These are phyloP conservation scores for Hanseniaspora nectarophila DNA, from an alignment of 805 yeast species.

Conservation along the genomic window DNA sequence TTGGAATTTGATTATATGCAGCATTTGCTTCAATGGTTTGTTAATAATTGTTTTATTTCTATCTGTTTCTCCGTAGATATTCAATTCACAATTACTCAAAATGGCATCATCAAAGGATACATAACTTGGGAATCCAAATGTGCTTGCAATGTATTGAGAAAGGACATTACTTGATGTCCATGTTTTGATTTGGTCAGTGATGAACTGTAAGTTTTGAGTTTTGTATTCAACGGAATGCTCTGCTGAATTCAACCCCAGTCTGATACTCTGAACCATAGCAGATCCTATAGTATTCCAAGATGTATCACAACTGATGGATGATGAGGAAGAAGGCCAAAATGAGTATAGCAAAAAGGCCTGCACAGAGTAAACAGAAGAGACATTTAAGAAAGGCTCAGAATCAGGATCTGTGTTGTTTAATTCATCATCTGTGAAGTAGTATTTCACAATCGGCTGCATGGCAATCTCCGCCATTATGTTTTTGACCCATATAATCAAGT, in stretches of 20 bases:
- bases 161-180: constrained; percentile 92
- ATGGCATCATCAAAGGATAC: constrained; percentile 70
- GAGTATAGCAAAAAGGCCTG: constrained; percentile 84
- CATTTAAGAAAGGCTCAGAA: constrained; percentile 63
- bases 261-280: constrained; percentile 82
- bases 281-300: constrained; percentile 92
- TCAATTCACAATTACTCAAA: constrained; percentile 35
- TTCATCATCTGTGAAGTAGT: constrained; percentile 63
- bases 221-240: constrained; percentile 49
- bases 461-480: constrained; percentile 75
- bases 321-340: constrained; percentile 91
- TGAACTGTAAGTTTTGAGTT: constrained; percentile 30
- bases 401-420: background rate
- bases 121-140: constrained; percentile 91
- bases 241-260: constrained; percentile 82
- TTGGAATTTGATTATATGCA: constrained; percentile 74
- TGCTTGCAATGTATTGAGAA: constrained; percentile 78
- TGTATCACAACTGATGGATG: constrained; percentile 88
- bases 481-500: constrained; percentile 56
- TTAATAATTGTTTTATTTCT: constrained; percentile 36
- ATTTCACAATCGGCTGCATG: constrained; percentile 79
- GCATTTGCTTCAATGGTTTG: constrained; percentile 54
- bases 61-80: constrained; percentile 20
- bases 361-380: constrained; percentile 83
- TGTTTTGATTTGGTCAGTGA: constrained; percentile 72